Base-by-base conservation (phyloP, 2,329 filamentous ascomycete genomes). In the Trichoderma oligosporum region DNA sequence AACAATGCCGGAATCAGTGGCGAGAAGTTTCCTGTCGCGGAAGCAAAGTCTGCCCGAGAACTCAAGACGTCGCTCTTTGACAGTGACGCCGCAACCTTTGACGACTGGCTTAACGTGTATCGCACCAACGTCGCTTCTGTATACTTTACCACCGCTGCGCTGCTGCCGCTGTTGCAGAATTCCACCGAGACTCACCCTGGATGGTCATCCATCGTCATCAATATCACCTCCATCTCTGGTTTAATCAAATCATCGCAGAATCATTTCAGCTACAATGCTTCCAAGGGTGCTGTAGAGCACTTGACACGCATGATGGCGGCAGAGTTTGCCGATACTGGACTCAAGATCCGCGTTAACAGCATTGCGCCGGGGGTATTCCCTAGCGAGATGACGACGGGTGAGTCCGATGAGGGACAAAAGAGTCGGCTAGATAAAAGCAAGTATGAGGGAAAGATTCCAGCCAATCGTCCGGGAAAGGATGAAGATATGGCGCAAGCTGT, bases 61-160 rank as follows among this genome's bases (percentile, higher is more conserved):
- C 74, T 86, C 58, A 81, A 79, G 60, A 66, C 81, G 56, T 83
- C 85, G 68, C 76, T 89, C 25, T 94, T 91, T 74, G 82, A 91
- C 49, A 77, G 81, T 39, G 78, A 86, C 56, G 65, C 70, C 1
- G 68, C 73, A 2, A 82, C 74, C 0, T 78, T 88, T 57, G 82
- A 89, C 31, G 82, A 87, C 64, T 94, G 89, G 90, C 79, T 79
- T n/a, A 72, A 80, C 38, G 82, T 83, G 0, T 92, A 88, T 75
- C 82, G 83, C 58, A 89, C 88, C 18, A 91, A 95, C 62, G 88
- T 92, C 9, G 82, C 89, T 29, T 82, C 81, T 59, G 77, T 84
- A 56, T 88, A 83, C 74, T 88, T 86, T 62, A 77, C 82, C 48
- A 85, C 84, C 0, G 78, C 85, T 48, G 79, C 83, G 0, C 78